Evolutionary conservation across 2,329 filamentous ascomycete genomes (phyloP), one percentile per base, ranked within the genome.

Genomic region (Penicillium freii): DNA sequence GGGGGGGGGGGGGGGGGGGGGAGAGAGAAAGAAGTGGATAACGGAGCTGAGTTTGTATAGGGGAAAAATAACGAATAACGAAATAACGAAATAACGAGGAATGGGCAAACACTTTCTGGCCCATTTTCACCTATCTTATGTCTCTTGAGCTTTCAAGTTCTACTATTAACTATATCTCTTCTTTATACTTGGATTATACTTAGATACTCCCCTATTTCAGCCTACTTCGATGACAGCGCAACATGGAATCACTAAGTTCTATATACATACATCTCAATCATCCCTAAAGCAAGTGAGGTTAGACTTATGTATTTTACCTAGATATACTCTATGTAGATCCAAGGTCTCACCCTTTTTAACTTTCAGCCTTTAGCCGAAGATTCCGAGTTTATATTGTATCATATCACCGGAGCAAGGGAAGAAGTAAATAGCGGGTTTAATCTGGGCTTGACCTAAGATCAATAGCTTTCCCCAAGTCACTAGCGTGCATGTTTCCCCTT

Each of bases 1-100:
- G 54, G 59, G 43, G 47, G 51, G n/a, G n/a, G n/a, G n/a, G 51
- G 45, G 39, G 45, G 42, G 19, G 52, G 54, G 59, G 43, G 47
- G 51, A 52, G 54, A 56, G 52, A 44, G 60, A 51, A 43, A 43
- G 56, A 53, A 48, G 62, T 64, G 64, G 62, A 62, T 63, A 63
- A 51, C 58, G 60, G 62, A 56, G 57, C 57, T 60, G 58, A 57
- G 50, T 44, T 46, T 60, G 59, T 62, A 58, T 59, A 55, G 48
- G 48, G 61, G 51, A 54, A 57, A 25, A 48, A 36, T 48, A 48
- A 34, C 31, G 44, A 48, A 36, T 48, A 48, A 23, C 15, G 44
- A 46, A 48, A 36, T 48, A 48, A 23, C 15, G 44, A 46, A 56
- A 47, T 43, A 54, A 38, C 45, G 53, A 51, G 53, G 53, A 33